Evolutionary conservation across 306 rosid genomes (phyloP).

Genomic region (Elaeagnus macrophylla): DNA sequence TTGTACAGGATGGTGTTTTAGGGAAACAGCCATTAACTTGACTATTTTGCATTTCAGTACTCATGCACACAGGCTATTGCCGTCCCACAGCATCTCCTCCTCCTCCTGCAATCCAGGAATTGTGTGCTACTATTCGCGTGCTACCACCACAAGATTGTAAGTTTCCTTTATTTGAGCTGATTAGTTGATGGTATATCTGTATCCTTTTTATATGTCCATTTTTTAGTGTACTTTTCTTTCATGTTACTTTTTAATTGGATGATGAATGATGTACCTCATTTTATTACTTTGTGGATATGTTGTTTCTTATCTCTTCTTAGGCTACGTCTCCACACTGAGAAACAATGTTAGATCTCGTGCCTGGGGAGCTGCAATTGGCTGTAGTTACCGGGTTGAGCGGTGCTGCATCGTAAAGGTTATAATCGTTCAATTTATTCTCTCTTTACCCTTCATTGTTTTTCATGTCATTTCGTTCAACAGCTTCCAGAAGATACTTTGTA

Average conservation of each 20-base stretch:
- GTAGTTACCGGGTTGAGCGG: slow-evolving; percentile 80
- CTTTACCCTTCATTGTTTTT: slow-evolving; percentile 5
- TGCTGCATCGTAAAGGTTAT: slow-evolving; percentile 93
- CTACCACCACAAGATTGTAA: slow-evolving; percentile 87
- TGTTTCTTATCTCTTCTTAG: slow-evolving; percentile 26
- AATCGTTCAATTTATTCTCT: slow-evolving; percentile 3
- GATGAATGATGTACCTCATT: too few relatives aligned
- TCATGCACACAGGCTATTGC: slow-evolving; percentile 97
- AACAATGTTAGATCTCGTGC: slow-evolving; percentile 96
- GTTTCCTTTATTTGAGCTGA: slow-evolving; percentile 15
- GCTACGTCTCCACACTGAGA: slow-evolving; percentile 81
- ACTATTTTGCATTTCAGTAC: slow-evolving; percentile 45
- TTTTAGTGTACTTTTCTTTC: too few relatives aligned
- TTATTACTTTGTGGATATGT: too few relatives aligned
- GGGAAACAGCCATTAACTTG: slow-evolving; percentile 20
- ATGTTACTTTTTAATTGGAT: too few relatives aligned
- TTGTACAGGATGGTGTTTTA: background rate
- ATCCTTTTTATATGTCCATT: too few relatives aligned
- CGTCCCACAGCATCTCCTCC: slow-evolving; percentile 94
- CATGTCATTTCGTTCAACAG: too few relatives aligned
- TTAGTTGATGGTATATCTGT: too few relatives aligned
- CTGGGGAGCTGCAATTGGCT: slow-evolving; percentile 98
- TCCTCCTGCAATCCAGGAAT: slow-evolving; percentile 76
- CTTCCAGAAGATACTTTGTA: too few relatives aligned
- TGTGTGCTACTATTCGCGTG: slow-evolving; percentile 64